Evolutionary conservation across 108 stramenopile genomes (phyloP), one percentile per base, ranked within the genome.

Genomic region (Pseudonitzschia multiseries): DNA sequence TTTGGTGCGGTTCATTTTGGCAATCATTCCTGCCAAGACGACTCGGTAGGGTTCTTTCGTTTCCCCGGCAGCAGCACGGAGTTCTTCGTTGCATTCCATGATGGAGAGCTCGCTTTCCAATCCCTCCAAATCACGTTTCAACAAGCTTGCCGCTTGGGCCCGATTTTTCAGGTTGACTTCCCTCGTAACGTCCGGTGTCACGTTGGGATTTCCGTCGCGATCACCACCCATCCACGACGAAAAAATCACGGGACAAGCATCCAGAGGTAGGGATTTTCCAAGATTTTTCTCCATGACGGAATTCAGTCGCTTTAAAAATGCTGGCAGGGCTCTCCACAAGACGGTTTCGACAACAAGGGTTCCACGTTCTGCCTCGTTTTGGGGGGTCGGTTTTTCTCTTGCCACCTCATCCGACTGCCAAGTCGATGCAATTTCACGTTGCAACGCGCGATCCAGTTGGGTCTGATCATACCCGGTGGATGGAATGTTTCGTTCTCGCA

Each of bases 141-240:
- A 79, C 56, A 98, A 75, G 12, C 65, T 27, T 3, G 97, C 95
- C 18, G 95, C 98, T 72, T 92, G 89, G 53, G 88, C 81, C 20
- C 98, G 87, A 50, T 96, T 87, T 43, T 81, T 83, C 18, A 94
- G 65, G 42, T 84, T 84, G 2, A 98, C 97, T 61, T 92, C 87
- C 15, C 89, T 86, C 27, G 98, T 99, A 4, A 94, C 93, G 43
- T 87, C 73, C 2, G 98, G 91, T 15, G 93, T 95, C 10, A 99
- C 98, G 67, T 97, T 97, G 14, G 98, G 98, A 82, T 99, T 99
- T 6, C 98, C 98, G 74, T 99, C 98, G 17, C 98, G 77, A 77
- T 98, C 98, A 40, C 98, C 98, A 13, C 97, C 98, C 96, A 99
- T 99, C 98, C 98, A 99, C n/a, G 89, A 91, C 6, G 93, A 91